Base-by-base conservation (phyloP, 2,329 filamentous ascomycete genomes). In the Bertia moriformis region DNA sequence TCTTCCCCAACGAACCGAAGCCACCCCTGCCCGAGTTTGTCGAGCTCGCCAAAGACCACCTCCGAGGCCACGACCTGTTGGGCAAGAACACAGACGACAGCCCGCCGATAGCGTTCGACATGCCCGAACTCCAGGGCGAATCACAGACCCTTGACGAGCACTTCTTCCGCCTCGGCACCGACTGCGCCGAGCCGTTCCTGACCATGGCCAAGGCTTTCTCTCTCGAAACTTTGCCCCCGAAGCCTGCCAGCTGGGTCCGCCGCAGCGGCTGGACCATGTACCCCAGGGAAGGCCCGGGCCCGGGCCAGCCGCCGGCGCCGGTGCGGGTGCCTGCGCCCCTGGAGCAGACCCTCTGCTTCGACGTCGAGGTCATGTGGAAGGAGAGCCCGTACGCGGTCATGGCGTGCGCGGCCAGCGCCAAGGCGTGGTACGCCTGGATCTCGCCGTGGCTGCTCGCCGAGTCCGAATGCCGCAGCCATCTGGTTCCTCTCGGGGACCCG, bases 281-380 rank as follows among this genome's bases (percentile, higher is more conserved):
- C 60, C 69, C 80, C 46, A n/a, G n/a, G n/a, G n/a, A n/a, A n/a
- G n/a, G n/a, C 55, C 65, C 2, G 80, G 93, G 55, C 87, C 85
- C 17, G 67, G 63, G 13, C 69, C 69, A n/a, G n/a, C n/a, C n/a
- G n/a, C n/a, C n/a, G n/a, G 22, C 22, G n/a, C 32, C 32, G n/a
- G 83, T 91, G 53, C 56, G 67, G 2, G 74, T 94, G 3, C 76
- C 81, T 44, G 74, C 76, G 10, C 91, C 93, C 0, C 69, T 88
- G 43, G 88, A 91, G 53, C 62, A 72, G 3, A 79, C 89, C 68
- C 65, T 96, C 40, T 88, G 83, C 27, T 98, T 98, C 49, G 91
- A 98, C 59, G 93, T 87, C 1, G 91, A 98, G 59, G 88, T 95
- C 36, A 79, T 98, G 80, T 98, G 81, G 73, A 93, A 93, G 55